phyloP scores from a whole-genome alignment of 2,329 filamentous ascomycete genomes.

The Xylariales sp. region DNA sequence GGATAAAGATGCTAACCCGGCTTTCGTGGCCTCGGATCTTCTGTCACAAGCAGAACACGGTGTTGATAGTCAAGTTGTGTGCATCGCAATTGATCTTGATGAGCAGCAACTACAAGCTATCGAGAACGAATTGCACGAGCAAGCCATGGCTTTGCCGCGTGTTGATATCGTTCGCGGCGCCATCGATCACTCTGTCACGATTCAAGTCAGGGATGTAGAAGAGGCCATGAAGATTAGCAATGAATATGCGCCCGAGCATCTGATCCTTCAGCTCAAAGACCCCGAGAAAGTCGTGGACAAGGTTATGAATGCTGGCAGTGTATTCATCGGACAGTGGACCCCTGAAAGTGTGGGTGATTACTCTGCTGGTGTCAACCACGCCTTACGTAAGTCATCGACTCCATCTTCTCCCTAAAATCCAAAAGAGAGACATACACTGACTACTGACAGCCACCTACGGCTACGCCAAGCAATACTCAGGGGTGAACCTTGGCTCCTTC shows the following conservation, averaged over 20 bases:
- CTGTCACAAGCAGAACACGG: slow-evolving; percentile 96
- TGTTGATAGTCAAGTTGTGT: slow-evolving; percentile 89
- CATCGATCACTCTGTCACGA: slow-evolving; percentile 87
- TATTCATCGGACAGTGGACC: slow-evolving; percentile 95
- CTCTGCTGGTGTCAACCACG: slow-evolving; percentile 96
- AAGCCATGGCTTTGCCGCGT: slow-evolving; percentile 80
- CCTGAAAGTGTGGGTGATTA: slow-evolving; percentile 98
- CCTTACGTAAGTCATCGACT: slow-evolving; percentile 67
- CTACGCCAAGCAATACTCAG: slow-evolving; percentile 97
- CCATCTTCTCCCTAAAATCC: not conserved
- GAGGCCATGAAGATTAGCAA: slow-evolving; percentile 84
- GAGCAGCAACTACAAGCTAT: slow-evolving; percentile 74
- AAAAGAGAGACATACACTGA: too few relatives aligned
- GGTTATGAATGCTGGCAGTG: slow-evolving; percentile 90
- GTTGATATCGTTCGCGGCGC: slow-evolving; percentile 90
- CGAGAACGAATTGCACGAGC: slow-evolving; percentile 83
- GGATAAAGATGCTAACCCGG: slow-evolving; percentile 81
- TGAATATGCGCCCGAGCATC: slow-evolving; percentile 89
- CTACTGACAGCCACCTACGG: slow-evolving; percentile 81
- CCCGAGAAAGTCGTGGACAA: slow-evolving; percentile 69
- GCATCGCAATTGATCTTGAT: slow-evolving; percentile 76
- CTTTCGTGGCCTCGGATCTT: slow-evolving; percentile 92
- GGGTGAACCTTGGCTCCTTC: slow-evolving; percentile 93
- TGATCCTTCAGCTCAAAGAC: slow-evolving; percentile 84
- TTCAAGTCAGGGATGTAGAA: slow-evolving; percentile 65